These are phyloP conservation scores for Solanum dulcamara DNA, from an alignment of 257 asterid species.

Conservation along the genomic window DNA sequence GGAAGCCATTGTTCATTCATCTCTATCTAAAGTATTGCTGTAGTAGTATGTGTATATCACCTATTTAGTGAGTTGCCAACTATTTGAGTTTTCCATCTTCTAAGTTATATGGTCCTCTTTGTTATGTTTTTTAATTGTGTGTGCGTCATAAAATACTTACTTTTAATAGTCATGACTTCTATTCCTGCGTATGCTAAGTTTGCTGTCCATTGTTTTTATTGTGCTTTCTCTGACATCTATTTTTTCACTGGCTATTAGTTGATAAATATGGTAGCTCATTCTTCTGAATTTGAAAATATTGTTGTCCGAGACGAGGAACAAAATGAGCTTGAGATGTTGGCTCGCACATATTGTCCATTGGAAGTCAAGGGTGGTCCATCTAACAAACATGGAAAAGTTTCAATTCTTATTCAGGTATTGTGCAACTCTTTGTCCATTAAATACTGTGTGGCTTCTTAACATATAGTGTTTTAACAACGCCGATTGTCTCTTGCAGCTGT, in stretches of 20 bases:
- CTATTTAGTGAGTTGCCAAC: not conserved
- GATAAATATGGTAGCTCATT: constrained; percentile 91
- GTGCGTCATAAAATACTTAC: not conserved
- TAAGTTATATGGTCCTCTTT: not conserved
- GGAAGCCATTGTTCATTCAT: not conserved
- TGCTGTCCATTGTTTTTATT: not conserved
- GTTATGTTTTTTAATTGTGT: not conserved
- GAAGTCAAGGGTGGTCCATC: constrained; percentile 98
- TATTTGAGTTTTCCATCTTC: not conserved
- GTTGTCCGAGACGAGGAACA: constrained; percentile 93
- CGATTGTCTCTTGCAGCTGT: constrained; percentile 48
- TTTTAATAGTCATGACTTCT: not conserved
- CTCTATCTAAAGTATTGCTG: not conserved
- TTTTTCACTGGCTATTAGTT: constrained; percentile 35
- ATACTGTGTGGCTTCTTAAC: not conserved
- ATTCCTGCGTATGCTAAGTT: not conserved
- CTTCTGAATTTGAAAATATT: constrained; percentile 95
- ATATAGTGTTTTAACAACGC: not conserved
- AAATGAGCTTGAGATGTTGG: constrained; percentile 75
- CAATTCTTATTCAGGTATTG: constrained; percentile 86
- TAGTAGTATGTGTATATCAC: not conserved
- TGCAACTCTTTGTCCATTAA: constrained; percentile 6
- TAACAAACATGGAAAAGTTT: constrained; percentile 85
- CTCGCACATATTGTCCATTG: constrained; percentile 61
- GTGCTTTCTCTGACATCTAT: not conserved